Evolutionary conservation across 768 basidiomycete species (phyloP).

Genomic region (Epithele typhae): DNA sequence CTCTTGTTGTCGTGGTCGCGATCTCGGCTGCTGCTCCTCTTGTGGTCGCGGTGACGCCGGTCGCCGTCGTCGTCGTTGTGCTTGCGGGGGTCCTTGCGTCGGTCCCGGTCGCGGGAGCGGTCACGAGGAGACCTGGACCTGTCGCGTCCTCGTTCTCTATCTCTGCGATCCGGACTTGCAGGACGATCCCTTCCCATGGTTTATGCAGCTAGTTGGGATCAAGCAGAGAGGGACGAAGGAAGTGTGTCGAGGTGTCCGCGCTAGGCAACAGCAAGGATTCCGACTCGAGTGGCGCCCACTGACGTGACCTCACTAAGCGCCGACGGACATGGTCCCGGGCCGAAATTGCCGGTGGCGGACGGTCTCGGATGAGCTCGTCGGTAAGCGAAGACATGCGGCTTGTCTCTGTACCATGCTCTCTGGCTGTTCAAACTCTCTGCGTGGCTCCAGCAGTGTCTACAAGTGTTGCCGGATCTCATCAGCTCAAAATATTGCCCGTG

Average conservation of each 20-base stretch:
- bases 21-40: constrained; percentile 31
- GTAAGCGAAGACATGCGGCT: background rate
- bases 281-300: too few relatives aligned
- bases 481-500: constrained; percentile 28
- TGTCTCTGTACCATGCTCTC: constrained; percentile 5
- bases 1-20: constrained; percentile 25
- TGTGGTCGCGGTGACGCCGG: constrained; percentile 21
- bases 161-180: constrained; percentile 37
- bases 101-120: constrained; percentile 25
- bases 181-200: constrained; percentile 49
- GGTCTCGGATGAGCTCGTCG: background rate
- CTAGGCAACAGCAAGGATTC: too few relatives aligned
- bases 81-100: constrained; percentile 13
- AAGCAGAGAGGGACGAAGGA: too few relatives aligned
- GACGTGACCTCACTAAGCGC: too few relatives aligned
- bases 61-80: constrained; percentile 19
- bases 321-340: too few relatives aligned
- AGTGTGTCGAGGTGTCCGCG: too few relatives aligned
- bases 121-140: constrained; percentile 14
- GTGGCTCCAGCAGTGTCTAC: background rate
- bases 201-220: too few relatives aligned
- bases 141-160: constrained; percentile 26
- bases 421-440: constrained; percentile 2
- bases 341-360: too few relatives aligned
- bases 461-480: constrained; percentile 22